Evolutionary conservation across 2,329 filamentous ascomycete genomes (phyloP).

Genomic region (Zalaria obscura): DNA sequence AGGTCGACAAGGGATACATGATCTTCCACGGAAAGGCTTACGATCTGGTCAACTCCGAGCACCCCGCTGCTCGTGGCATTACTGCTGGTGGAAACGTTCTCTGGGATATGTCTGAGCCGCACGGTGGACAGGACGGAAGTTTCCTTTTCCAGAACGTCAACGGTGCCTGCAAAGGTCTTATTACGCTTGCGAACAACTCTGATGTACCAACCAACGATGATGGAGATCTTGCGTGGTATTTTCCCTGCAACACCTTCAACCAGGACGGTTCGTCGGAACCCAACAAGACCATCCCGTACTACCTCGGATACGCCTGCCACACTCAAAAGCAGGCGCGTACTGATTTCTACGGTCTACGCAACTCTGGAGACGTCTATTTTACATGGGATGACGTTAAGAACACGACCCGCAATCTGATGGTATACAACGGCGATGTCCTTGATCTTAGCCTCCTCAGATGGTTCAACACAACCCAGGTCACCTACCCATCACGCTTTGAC

Average conservation of each 20-base stretch:
- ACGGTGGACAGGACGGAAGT: conserved; percentile 82
- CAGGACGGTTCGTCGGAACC: conserved; percentile 77
- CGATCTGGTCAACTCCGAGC: conserved; percentile 60
- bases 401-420: conserved; percentile 72
- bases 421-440: conserved; percentile 87
- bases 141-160: conserved; percentile 99
- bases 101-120: conserved; percentile 68
- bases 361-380: conserved; percentile 81
- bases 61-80: conserved; percentile 71
- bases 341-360: conserved; percentile 58
- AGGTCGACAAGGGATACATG: conserved; percentile 74
- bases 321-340: conserved; percentile 55
- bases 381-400: conserved; percentile 93
- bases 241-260: conserved; percentile 81
- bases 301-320: conserved; percentile 79
- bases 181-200: conserved; percentile 55
- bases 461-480: conserved; percentile 75
- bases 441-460: conserved; percentile 79
- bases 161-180: conserved; percentile 83
- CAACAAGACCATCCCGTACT: conserved; percentile 61
- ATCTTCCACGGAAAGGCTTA: conserved; percentile 93
- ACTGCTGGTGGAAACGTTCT: conserved; percentile 63
- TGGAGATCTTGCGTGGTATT: conserved; percentile 85
- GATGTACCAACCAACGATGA: conserved; percentile 64
- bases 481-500: conserved; percentile 62